Base-by-base conservation (phyloP, 495 filamentous ascomycete species). In the Arthonia radiata region DNA sequence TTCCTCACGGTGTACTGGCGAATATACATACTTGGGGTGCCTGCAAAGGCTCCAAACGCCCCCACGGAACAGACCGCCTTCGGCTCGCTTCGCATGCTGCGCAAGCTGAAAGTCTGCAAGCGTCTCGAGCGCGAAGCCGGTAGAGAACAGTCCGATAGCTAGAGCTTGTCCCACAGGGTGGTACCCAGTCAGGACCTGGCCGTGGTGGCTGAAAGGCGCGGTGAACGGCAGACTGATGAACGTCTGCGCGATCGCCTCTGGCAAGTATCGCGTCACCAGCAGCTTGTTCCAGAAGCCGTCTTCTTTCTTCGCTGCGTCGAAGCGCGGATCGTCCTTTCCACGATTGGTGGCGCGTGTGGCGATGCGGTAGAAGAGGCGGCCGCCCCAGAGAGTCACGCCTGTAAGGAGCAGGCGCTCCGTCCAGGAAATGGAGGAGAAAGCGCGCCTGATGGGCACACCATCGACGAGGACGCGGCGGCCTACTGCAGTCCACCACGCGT, bases 21-120 rank as follows among this genome's bases (percentile, higher is more conserved):
- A 4, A 15, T 15, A 27, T 14, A 49, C 61, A 41, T 45, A 67
- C 63, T 67, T 66, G 1, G 63, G 63, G 46, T 67, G 61, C 16
- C 64, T 45, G 5, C 67, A 61, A 21, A 68, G 42, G 28, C 59
- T 57, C 61, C 62, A 65, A 10, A 69, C 60, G 2, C 61, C 60
- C 15, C 60, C 50, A 13, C 50, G 49, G 28, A 53, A 54, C 25
- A 61, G 40, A 17, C 17, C 46, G 17, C 33, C 53, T 33, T 37
- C 7, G 11, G 19, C 41, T 22, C 23, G 36, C 4, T 37, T 35
- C 31, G 53, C 49, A 35, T 47, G 54, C 29, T 28, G 31, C 18
- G 36, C 49, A 32, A 69, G 41, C 33, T 66, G 62, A 18, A 36
- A 43, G 39, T 69, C 64, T 3, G 61, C 61, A 25, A 67, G 25